Base-by-base conservation (phyloP, 805 yeast species). In the Sugiyamaella marilandica region DNA sequence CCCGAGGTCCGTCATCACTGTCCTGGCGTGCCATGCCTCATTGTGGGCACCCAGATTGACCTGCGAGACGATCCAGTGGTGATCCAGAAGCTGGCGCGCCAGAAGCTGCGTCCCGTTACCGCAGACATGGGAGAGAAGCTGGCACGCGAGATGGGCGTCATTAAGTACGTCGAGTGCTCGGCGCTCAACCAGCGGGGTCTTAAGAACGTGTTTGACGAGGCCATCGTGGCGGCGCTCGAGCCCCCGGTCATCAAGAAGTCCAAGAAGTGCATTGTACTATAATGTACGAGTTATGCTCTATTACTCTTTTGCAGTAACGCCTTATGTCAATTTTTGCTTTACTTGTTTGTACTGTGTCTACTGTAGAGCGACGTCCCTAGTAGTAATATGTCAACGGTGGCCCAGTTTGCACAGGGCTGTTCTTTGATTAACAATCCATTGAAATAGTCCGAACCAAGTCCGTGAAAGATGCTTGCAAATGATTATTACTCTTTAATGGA, bases 1-100 rank as follows among this genome's bases (percentile, higher is more conserved):
- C 98, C 98, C 31, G 99, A 92, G 71, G 96, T 94, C 57, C 97
- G 91, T 70, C 97, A 92, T 73, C 91, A 87, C 64, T 95, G 98
- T 67, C 95, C 95, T n/a, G 97, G 96, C 55, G 97, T 91, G 45
- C 97, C 98, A 19, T 92, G 97, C 65, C 80, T 92, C 62, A 88
- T 92, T 66, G 98, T 92, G 41, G 99, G 99, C 60, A 94, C 98
- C 10, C 98, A 92, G 73, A 84, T 88, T 53, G 99, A 92, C 76
- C 78, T 92, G 65, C 84, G 98, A 70, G 91, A 87, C 64, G 98
- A 92, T 69, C 94, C 91, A 57, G 86, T 88, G 43, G 88, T 91
- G 54, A 78, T 90, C 62, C 94, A 91, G 67, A 85, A 94, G 68
- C 80, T 94, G 59, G 47, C 47, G 19, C 85, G 96, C 72, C 97